Base-by-base conservation (phyloP, 2,329 filamentous ascomycete genomes). In the Talaromyces marneffei region DNA sequence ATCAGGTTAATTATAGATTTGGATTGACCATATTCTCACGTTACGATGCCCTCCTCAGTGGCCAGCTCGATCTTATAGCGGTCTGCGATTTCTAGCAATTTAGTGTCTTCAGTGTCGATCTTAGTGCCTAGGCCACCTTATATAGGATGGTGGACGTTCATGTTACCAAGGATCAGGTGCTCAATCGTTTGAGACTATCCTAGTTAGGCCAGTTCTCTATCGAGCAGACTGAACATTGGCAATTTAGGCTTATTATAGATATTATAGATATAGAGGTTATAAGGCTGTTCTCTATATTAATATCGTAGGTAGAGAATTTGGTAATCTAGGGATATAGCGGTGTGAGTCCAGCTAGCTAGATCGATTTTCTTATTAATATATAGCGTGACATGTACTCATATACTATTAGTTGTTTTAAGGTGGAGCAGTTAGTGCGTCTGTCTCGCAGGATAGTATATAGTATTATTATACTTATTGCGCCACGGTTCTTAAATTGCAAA, bases 401-500 rank as follows among this genome's bases (percentile, higher is more conserved):
- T 16, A 16, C n/a, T 33, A 3, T 55, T 33, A 8, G 2, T 9
- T 2, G 52, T 4, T 23, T 61, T 60, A 0, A 65, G 62, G 33
- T 67, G 66, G n/a, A 64, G 42, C 25, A 68, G 61, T 57, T 67
- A 59, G 57, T 66, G 67, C 23, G 65, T 60, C 42, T 33, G n/a
- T 33, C 59, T 58, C 2, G 64, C 48, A 16, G 66, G 66, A 46
- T 71, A 63, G 39, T 70, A 64, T 10, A 67, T 64, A 18, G 65
- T 71, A 3, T 62, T 39, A 5, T 64, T 62, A 23, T 66, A 66
- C 4, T 60, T 59, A 44, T 69, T 69, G 4, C 57, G 46, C 63
- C 65, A 70, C 1, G 67, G 66, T 44, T 70, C 67, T 58, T 70
- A 64, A 35, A 70, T 66, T 20, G 65, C 68, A 16, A 70, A 12